Conservation (phyloP, 2,329 filamentous ascomycete genomes). For the Blastomyces silverae region DNA sequence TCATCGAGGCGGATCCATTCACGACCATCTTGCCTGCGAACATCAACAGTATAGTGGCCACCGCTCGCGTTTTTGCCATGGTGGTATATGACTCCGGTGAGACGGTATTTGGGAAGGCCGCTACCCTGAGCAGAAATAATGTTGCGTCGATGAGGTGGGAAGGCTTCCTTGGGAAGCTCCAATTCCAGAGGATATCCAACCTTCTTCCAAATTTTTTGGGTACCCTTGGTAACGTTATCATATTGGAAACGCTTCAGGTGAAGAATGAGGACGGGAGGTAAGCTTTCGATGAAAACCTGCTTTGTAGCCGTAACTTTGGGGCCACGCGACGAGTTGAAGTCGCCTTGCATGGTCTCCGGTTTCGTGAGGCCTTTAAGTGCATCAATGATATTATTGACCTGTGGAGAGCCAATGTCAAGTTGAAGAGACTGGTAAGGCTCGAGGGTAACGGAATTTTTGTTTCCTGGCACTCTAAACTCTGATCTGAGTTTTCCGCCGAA, state of each 20-base stretch:
- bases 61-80: slow-evolving; percentile 95
- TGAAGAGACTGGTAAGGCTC: slow-evolving; percentile 93
- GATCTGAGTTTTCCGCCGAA: slow-evolving; percentile 89
- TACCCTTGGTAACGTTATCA: slow-evolving; percentile 70
- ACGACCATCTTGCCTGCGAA: slow-evolving; percentile 83
- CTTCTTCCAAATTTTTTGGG: slow-evolving; percentile 98
- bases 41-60: slow-evolving; percentile 97
- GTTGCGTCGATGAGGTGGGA: slow-evolving; percentile 68
- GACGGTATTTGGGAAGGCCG: slow-evolving; percentile 70
- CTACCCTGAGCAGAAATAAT: slow-evolving; percentile 59
- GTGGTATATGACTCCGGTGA: slow-evolving; percentile 91
- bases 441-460: slow-evolving; percentile 83
- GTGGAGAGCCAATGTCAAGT: slow-evolving; percentile 80
- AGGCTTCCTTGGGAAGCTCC: slow-evolving; percentile 84
- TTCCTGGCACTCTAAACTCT: slow-evolving; percentile 76
- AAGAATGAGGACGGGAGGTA: slow-evolving; percentile 86
- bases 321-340: slow-evolving; percentile 73
- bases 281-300: slow-evolving; percentile 85
- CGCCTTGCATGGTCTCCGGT: slow-evolving; percentile 75
- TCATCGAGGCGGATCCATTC: slow-evolving; percentile 97
- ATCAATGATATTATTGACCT: slow-evolving; percentile 86
- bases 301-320: slow-evolving; percentile 75
- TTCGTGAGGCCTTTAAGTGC: slow-evolving; percentile 78
- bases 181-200: slow-evolving; percentile 90
- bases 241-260: slow-evolving; percentile 98